Base-by-base conservation (phyloP, 1,139 yeast genomes). In the Lodderomyces theae region DNA sequence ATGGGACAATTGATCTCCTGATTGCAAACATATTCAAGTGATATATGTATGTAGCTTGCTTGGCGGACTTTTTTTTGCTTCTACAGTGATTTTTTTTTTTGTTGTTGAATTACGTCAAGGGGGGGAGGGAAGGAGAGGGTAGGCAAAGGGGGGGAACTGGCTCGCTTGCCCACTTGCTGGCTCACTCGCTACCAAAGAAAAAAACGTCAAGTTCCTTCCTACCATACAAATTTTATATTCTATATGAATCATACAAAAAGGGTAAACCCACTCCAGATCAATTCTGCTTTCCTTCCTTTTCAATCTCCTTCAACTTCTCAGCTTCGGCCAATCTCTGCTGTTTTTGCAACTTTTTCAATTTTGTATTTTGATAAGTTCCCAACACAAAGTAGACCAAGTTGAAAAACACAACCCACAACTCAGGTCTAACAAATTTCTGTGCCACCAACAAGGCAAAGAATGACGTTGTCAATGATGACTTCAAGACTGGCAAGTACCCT, bases 391-490 rank as follows among this genome's bases (percentile, higher is more conserved):
- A 86, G 33, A 87, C 81, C 46, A 83, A 56, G 47, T 82, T 81
- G 66, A 86, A 86, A 64, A 86, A 86, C 2, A 87, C 87, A 7
- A 86, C 88, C 96, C 96, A 88, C 37, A 84, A 74, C 49, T 82
- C 81, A 11, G 88, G 88, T 13, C 79, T 75, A 24, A 88, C 58
- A 55, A 75, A 84, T 43, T 72, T 79, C 58, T 88, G 96, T n/a
- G 96, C 95, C 41, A 84, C 51, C 1, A 80, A 66, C 56, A 86
- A 63, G 5, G 84, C 75, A 13, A 79, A 53, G 10, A 86, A 81
- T 26, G 86, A 79, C 6, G 88, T 76, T 34, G 79, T 56, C 71
- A 86, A 77, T 10, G 88, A 79, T 7, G 85, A 71, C 51, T 73
- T 77, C 51, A 83, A 66, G n/a, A 85, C 81, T 5, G 77, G 66